Evolutionary conservation across 805 yeast species (phyloP).

Genomic region (Maudiozyma saulgeensis): DNA sequence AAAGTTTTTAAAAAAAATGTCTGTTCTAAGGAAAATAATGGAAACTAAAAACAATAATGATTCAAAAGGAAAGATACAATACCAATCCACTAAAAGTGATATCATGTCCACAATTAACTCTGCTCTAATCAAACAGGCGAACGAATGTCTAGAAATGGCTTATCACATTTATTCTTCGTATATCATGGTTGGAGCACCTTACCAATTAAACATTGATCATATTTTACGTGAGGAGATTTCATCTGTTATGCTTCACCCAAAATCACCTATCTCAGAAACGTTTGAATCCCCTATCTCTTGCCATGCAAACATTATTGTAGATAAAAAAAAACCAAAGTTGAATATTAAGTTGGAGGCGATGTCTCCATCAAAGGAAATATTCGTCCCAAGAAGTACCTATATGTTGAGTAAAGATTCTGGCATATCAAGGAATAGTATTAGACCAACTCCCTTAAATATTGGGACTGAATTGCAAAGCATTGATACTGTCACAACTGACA

Average conservation of each 20-base stretch:
- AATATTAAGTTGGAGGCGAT: not conserved
- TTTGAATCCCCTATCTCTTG: not conserved
- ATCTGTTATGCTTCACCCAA: slow-evolving; percentile 31
- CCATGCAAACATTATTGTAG: not conserved
- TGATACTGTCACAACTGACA: not conserved
- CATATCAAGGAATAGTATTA: not conserved
- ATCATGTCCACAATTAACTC: slow-evolving; percentile 28
- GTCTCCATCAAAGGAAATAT: not conserved
- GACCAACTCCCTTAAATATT: not conserved
- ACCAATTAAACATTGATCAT: slow-evolving; percentile 60
- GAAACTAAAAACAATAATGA: slow-evolving; percentile 16
- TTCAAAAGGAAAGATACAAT: slow-evolving; percentile 3
- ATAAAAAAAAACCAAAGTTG: not conserved
- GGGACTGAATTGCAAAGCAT: not conserved
- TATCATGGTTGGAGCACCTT: slow-evolving; percentile 57
- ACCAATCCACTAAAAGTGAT: slow-evolving; percentile 14
- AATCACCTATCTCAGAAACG: slow-evolving; percentile 22
- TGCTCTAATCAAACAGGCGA: slow-evolving; percentile 37
- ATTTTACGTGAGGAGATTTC: slow-evolving; percentile 37
- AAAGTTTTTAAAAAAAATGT: slow-evolving; percentile 40
- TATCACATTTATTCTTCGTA: slow-evolving; percentile 59
- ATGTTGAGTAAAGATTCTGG: not conserved
- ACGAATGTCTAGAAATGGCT: slow-evolving; percentile 49
- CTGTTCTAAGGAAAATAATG: slow-evolving; percentile 34
- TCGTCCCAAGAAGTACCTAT: not conserved